Conservation (phyloP, 208 protist genomes). For the Trypanosoma scelopori region DNA sequence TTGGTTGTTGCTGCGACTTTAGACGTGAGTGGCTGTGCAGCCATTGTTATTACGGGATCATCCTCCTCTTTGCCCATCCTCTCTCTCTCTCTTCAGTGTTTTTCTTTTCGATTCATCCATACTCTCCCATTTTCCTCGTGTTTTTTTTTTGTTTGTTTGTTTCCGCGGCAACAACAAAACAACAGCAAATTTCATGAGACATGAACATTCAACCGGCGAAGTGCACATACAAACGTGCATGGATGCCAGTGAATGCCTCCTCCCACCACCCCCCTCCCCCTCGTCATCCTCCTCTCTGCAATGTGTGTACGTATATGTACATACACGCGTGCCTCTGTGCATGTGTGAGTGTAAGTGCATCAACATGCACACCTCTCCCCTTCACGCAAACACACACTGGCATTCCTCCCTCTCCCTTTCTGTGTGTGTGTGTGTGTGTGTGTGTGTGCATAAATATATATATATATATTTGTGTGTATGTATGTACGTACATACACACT, state of each 20-base stretch:
- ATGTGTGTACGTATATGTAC: constrained; percentile 18
- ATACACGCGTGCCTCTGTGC: background rate
- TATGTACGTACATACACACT: background rate
- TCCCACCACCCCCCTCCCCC: background rate
- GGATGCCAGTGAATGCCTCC: too few species aligned
- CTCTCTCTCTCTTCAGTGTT: background rate
- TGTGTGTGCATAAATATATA: constrained; percentile 2
- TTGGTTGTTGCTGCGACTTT: too few species aligned
- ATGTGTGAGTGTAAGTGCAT: background rate
- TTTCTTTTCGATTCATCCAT: constrained; percentile 5
- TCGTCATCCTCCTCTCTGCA: background rate
- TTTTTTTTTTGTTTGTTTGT: constrained; percentile 5
- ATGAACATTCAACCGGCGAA: too few species aligned
- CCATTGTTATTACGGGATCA: too few species aligned
- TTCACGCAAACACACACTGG: too few species aligned
- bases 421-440: background rate
- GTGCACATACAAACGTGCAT: background rate
- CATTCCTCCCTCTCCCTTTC: too few species aligned
- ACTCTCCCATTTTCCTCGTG: background rate
- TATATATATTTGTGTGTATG: constrained; percentile 8
- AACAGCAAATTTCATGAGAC: too few species aligned
- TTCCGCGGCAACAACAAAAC: too few species aligned
- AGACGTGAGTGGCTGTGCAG: too few species aligned
- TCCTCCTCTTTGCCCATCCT: too few species aligned
- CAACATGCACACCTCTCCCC: background rate